phyloP scores from a whole-genome alignment of 179 eudicot genomes.

The Actinidia polygama region DNA sequence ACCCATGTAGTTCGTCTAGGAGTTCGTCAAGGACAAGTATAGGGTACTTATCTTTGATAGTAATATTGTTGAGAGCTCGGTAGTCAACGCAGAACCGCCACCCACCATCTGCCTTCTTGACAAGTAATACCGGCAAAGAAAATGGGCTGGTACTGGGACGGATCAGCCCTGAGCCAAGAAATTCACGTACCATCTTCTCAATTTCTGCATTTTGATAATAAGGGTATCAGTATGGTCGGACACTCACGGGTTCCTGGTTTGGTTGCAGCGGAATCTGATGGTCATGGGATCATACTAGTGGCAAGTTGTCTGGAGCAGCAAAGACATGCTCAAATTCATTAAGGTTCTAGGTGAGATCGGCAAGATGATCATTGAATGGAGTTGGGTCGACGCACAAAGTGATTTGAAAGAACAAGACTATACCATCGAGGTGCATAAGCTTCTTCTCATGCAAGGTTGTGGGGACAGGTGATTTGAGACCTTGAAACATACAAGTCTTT shows the following conservation, averaged over 20 bases:
- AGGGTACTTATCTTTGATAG: neutral
- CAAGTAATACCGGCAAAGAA: neutral
- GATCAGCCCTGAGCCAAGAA: neutral
- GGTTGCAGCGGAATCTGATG: neutral
- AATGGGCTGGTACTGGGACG: neutral
- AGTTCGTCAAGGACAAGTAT: neutral
- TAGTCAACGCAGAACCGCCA: neutral
- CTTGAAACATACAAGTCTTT: neutral
- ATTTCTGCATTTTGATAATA: neutral
- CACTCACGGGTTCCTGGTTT: neutral
- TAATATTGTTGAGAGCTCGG: neutral
- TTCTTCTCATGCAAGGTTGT: neutral
- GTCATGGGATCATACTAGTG: neutral
- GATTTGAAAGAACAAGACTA: neutral
- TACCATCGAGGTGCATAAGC: neutral
- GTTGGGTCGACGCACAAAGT: neutral
- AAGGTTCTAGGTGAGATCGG: neutral
- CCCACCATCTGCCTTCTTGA: neutral
- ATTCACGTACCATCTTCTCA: neutral
- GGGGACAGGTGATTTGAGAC: neutral
- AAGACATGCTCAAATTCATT: conserved; percentile 1
- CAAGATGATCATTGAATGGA: neutral
- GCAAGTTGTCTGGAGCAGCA: neutral
- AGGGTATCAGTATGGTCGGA: neutral
- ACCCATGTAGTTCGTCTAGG: neutral